Evolutionary conservation across 164 flowering plant genomes (phyloP), one percentile per base, ranked within the genome.

Genomic region (Piper betle): DNA sequence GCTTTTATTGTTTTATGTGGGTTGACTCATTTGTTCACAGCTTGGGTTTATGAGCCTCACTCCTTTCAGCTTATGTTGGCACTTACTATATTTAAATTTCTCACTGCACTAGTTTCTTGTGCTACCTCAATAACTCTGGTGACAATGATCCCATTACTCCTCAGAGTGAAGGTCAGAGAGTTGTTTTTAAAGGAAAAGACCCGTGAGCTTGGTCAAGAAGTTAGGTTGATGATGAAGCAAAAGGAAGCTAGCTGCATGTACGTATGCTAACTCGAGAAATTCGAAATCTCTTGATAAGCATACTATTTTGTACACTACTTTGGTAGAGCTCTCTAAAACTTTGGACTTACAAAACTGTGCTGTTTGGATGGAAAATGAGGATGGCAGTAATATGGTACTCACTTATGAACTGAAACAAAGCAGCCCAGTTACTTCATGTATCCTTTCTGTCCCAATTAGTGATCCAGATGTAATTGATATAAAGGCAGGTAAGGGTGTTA

Each of bases 251-350:
- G 96, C 13, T 71, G 83, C 96, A 93, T 68, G 98, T 93, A 10
- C 76, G 98, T 53, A 93, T 93, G 98, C 87, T 93, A 19, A 93
- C 98, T 5, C 94, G 81, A 46, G 98, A 89, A 82, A 93, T 93
- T 54, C 74, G 0, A 93, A 84, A 69, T 84, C 98, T 0, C 81
- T 93, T 46, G 88, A 93, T 71, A 69, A 90, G 60, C 97, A 93
- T 69, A 90, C 96, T 7, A 90, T 93, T 55, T 68, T 93, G 65
- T 64, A 90, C 66, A 93, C 98, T 5, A 93, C 98, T 16, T 65
- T 93, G 66, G 86, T 86, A 18, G 93, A 90, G 80, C 74, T 93
- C n/a, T 93, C 98, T 4, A 80, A 90, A 73, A 80, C 88, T 1
- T 65, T 93, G 66, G 86, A 73, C 37, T 72, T 93, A 77, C 87